Conservation (phyloP, 2,329 filamentous ascomycete genomes). For the Anisogramma anomala region DNA sequence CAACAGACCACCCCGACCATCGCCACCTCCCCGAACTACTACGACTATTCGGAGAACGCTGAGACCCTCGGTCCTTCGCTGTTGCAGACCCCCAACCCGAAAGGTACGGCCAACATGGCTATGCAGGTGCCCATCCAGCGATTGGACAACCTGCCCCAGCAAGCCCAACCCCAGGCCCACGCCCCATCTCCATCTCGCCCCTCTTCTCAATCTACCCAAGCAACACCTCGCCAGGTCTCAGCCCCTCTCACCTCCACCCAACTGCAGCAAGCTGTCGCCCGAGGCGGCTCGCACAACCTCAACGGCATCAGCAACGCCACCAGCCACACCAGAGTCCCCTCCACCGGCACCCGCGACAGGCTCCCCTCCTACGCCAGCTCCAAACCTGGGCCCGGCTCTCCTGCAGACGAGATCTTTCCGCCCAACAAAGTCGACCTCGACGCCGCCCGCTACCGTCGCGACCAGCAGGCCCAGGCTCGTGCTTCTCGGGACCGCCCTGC, state of each 20-base stretch:
- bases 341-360: background rate
- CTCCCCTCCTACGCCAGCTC: conserved; percentile 6
- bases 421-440: conserved; percentile 14
- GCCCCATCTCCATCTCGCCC: background rate
- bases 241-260: background rate
- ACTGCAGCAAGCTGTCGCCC: background rate
- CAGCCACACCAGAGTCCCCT: background rate
- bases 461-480: conserved; percentile 4
- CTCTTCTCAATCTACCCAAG: background rate
- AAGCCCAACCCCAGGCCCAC: too few relatives aligned
- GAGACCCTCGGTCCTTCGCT: background rate
- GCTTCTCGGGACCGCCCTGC: background rate
- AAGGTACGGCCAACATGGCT: conserved; percentile 11
- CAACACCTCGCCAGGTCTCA: background rate
- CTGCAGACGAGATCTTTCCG: conserved; percentile 7
- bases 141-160: conserved; percentile 1
- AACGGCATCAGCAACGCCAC: background rate
- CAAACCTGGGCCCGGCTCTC: conserved; percentile 5
- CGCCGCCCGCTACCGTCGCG: conserved; percentile 12
- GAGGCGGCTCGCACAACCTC: background rate
- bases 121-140: conserved; percentile 13
- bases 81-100: background rate
- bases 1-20: background rate
- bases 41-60: conserved; percentile 10
- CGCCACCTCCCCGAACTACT: conserved; percentile 10